Evolutionary conservation across 2,329 filamentous ascomycete species (phyloP).

Genomic region (Kalmusia sp.): DNA sequence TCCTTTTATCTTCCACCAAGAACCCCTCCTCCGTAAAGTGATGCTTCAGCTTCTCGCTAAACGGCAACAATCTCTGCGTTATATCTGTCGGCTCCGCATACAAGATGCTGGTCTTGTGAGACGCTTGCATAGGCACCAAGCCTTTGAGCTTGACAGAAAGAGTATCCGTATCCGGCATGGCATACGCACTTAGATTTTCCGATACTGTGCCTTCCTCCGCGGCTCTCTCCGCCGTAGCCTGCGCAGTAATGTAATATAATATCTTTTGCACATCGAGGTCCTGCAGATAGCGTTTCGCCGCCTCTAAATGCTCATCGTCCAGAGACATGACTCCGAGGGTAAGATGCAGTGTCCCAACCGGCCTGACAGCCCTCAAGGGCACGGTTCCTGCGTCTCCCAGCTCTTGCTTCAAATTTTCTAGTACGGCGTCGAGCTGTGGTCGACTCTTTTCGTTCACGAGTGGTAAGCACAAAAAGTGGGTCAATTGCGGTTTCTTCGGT

Average conservation of each 20-base stretch:
- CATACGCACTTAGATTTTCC: conserved; percentile 36
- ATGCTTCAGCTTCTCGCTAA: conserved; percentile 64
- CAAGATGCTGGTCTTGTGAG: conserved; percentile 66
- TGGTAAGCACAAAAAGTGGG: conserved; percentile 80
- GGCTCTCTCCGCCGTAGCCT: conserved; percentile 18
- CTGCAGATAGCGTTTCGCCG: conserved; percentile 51
- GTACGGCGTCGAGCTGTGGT: conserved; percentile 68
- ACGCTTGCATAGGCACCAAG: conserved; percentile 67
- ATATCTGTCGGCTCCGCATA: conserved; percentile 68
- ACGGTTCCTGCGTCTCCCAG: conserved; percentile 54
- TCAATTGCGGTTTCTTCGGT: conserved; percentile 58
- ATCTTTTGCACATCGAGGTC: conserved; percentile 51
- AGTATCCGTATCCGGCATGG: conserved; percentile 25
- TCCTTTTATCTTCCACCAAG: conserved; percentile 65
- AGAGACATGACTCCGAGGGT: conserved; percentile 89
- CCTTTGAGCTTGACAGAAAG: conserved; percentile 55
- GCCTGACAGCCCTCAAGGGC: conserved; percentile 73
- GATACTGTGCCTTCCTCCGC: conserved; percentile 30
- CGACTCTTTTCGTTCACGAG: conserved; percentile 68
- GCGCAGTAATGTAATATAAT: conserved; percentile 26
- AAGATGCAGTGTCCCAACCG: conserved; percentile 81
- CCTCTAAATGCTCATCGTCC: conserved; percentile 55
- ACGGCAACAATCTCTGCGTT: conserved; percentile 58
- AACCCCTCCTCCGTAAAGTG: conserved; percentile 64
- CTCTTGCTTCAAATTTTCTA: conserved; percentile 68